Base-by-base conservation (phyloP, 371 early-diverging fungal genomes). In the Blakeslea trispora region DNA sequence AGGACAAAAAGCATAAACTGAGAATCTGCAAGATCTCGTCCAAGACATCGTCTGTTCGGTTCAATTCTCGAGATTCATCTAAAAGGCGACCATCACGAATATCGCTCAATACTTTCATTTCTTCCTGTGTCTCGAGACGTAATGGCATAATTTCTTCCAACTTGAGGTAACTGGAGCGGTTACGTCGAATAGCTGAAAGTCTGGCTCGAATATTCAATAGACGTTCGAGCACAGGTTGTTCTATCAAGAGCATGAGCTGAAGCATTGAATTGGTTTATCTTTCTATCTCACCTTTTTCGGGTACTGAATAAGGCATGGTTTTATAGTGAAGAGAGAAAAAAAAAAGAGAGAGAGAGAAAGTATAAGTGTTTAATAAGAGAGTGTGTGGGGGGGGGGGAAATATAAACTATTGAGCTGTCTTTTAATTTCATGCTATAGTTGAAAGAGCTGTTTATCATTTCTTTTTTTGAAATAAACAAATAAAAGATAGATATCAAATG, bases 21-120 rank as follows among this genome's bases (percentile, higher is more conserved):
- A 91, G 74, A 53, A 91, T 78, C 58, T 89, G 88, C 64, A 85
- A 86, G 42, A 88, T 83, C 40, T 90, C 90, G 48, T 91, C 90
- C 13, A 90, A 68, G 24, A 90, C 81, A 55, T 81, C 81, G 61
- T 91, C 89, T 22, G 87, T 77, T 40, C 89, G 80, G 63, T 86
- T 91, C 43, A 74, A 65, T 50, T 64, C 63, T 11, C 58, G 57
- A 1, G 53, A 37, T 47, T 61, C 62, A n/a, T 53, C 52, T 19
- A 72, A 41, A 0, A 71, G 47, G 10, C 32, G 44, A n/a, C 66
- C 65, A 23, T 66, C 63, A 24, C 78, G 59, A 7, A 72, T 19
- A 1, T 53, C 55, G 17, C 55, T 68, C 8, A 81, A 48, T 13
- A 54, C 55, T 37, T 68, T 52, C 32, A 75, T 64, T 53, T 68